phyloP scores from a whole-genome alignment of 345 rosid genomes.

The Salix arbutifolia region DNA sequence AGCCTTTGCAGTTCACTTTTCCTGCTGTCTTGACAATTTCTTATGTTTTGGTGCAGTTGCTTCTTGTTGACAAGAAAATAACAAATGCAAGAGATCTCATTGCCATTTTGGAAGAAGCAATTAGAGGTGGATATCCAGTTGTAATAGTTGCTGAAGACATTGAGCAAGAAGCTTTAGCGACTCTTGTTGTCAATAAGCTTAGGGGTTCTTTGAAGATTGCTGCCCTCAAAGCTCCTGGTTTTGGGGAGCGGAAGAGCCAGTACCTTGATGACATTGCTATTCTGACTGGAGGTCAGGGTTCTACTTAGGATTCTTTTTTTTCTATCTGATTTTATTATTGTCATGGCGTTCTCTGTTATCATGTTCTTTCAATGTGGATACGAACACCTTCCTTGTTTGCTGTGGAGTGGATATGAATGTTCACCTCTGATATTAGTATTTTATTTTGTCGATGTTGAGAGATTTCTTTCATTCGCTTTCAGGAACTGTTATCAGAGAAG shows the following conservation, averaged over 20 bases:
- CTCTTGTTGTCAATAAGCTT: conserved; percentile 92
- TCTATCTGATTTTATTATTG: not conserved
- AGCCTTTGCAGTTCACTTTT: not conserved
- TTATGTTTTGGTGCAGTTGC: conserved; percentile 56
- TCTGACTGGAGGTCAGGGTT: conserved; percentile 67
- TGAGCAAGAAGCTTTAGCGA: conserved; percentile 95
- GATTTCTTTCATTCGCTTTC: conserved; percentile 4
- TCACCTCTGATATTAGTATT: not conserved
- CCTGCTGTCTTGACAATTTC: not conserved
- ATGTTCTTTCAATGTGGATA: not conserved
- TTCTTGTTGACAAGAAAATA: conserved; percentile 93
- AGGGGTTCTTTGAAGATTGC: conserved; percentile 93
- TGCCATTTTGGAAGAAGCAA: conserved; percentile 82
- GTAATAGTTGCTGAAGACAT: conserved; percentile 87
- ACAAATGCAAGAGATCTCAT: conserved; percentile 95
- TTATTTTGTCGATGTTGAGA: not conserved
- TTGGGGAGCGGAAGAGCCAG: conserved; percentile 94
- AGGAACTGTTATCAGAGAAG: conserved; percentile 92
- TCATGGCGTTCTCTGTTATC: not conserved
- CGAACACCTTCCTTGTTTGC: not conserved
- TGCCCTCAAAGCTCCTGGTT: conserved; percentile 96
- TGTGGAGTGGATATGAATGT: not conserved
- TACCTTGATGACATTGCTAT: conserved; percentile 97
- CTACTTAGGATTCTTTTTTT: not conserved
- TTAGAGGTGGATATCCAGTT: conserved; percentile 71